A percentile compares a stretch with the other conserved stretches of the same genome.
Conservation (phyloP, 257 asterid species). For the Orobanche coerulescens region DNA sequence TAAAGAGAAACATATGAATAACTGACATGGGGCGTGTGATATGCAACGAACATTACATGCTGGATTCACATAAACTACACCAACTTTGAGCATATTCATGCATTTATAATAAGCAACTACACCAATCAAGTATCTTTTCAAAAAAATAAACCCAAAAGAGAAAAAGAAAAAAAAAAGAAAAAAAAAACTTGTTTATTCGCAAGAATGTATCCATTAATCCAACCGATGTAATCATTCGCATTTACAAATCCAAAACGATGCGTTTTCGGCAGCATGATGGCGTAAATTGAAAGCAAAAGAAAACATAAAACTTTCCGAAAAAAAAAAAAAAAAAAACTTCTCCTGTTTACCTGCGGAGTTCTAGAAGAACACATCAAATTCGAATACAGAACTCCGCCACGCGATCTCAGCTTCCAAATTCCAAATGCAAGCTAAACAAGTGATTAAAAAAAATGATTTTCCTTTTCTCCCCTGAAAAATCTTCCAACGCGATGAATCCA, state of each 20-base stretch:
- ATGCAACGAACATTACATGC: neutral
- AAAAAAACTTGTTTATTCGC: neutral
- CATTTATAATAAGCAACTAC: neutral
- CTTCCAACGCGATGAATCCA: constrained; percentile 8
- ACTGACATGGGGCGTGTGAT: neutral
- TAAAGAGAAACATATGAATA: neutral
- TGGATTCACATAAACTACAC: constrained; percentile 11
- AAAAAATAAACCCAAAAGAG: no score
- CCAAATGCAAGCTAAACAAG: constrained; percentile 7
- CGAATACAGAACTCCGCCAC: constrained; percentile 33
- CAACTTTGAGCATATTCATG: neutral
- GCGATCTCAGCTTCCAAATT: constrained; percentile 19
- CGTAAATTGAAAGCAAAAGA: neutral
- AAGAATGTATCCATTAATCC: neutral
- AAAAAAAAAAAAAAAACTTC: neutral
- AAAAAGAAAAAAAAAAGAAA: no score
- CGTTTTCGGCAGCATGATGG: neutral
- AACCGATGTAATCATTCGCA: neutral
- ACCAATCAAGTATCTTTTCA: constrained; percentile 9
- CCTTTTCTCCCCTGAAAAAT: neutral
- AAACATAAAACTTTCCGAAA: neutral
- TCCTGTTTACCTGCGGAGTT: constrained; percentile 29
- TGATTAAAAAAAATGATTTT: neutral
- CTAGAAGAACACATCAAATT: constrained; percentile 16
- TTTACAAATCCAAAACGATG: neutral